phyloP scores from a whole-genome alignment of 768 basidiomycete genomes.

The Peribolospora baueri region DNA sequence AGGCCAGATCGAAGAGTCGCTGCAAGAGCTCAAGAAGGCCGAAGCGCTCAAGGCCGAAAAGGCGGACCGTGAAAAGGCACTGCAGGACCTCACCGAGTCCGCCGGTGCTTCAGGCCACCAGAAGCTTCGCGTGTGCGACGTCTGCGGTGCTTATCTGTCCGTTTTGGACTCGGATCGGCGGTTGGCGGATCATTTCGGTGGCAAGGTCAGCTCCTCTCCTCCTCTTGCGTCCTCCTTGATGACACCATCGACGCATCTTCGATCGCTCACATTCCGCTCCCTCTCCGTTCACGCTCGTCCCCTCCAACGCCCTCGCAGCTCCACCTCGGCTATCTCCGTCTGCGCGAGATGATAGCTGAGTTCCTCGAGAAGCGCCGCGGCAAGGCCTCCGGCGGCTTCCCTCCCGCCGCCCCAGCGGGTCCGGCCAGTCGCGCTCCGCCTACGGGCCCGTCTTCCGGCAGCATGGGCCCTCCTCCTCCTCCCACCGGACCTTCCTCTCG shows the following conservation, averaged over 20 bases:
- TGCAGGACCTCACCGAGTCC: constrained; percentile 88
- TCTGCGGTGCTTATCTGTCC: constrained; percentile 96
- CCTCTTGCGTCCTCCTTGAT: constrained; percentile 6
- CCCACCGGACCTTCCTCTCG: constrained; percentile 15
- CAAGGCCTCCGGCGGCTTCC: constrained; percentile 5
- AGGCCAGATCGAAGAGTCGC: constrained; percentile 97
- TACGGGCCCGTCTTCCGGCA: neutral
- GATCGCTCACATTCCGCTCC: neutral
- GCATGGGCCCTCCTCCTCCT: constrained; percentile 17
- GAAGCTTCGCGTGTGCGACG: constrained; percentile 97
- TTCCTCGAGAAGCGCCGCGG: constrained; percentile 17
- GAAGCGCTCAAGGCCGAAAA: constrained; percentile 94
- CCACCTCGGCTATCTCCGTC: constrained; percentile 95
- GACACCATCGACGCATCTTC: neutral
- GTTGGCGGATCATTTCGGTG: constrained; percentile 97
- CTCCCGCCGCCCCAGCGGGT: constrained; percentile 2
- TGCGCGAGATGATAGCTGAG: constrained; percentile 73
- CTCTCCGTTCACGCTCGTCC: neutral
- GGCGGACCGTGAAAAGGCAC: constrained; percentile 83
- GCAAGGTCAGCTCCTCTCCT: constrained; percentile 43
- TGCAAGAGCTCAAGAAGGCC: constrained; percentile 90
- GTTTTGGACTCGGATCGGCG: constrained; percentile 95
- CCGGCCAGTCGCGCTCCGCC: neutral
- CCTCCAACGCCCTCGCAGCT: constrained; percentile 32
- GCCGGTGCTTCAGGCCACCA: constrained; percentile 99